Conservation (phyloP, 495 filamentous ascomycete genomes). For the Neurospora tetrasperma region DNA sequence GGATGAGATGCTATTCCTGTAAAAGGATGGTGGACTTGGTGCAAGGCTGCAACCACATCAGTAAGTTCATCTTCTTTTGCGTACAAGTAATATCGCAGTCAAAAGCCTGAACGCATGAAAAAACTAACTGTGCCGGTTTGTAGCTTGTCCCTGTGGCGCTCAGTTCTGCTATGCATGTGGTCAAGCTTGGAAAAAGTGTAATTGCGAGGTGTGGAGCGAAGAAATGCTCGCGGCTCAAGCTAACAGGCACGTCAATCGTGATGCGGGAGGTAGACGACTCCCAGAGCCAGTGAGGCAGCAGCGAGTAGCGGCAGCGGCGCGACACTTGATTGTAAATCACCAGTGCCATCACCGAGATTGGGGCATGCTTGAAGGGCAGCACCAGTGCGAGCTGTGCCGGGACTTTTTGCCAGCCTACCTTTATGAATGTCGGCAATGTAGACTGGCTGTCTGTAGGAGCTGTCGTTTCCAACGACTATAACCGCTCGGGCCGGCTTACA, state of each 20-base stretch:
- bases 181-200: conserved; percentile 39
- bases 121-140: neutral
- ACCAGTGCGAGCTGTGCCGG: no score
- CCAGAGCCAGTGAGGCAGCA: neutral
- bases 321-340: conserved; percentile 9
- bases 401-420: no score
- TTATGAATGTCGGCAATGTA: conserved; percentile 18
- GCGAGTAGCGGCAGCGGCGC: neutral
- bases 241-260: conserved; percentile 24
- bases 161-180: conserved; percentile 53
- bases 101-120: no score
- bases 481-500: no score
- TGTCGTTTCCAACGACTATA: no score
- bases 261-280: neutral
- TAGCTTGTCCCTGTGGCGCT: conserved; percentile 38
- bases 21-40: conserved; percentile 31
- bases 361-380: no score
- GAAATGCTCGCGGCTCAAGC: conserved; percentile 21
- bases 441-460: conserved; percentile 9
- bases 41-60: conserved; percentile 44
- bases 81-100: no score
- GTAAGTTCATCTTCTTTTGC: conserved; percentile 6
- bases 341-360: no score
- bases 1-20: conserved; percentile 34
- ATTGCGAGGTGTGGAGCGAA: conserved; percentile 34